Evolutionary conservation across 1,284 basidiomycete genomes (phyloP).

Genomic region (Gymnopus androsaceus): DNA sequence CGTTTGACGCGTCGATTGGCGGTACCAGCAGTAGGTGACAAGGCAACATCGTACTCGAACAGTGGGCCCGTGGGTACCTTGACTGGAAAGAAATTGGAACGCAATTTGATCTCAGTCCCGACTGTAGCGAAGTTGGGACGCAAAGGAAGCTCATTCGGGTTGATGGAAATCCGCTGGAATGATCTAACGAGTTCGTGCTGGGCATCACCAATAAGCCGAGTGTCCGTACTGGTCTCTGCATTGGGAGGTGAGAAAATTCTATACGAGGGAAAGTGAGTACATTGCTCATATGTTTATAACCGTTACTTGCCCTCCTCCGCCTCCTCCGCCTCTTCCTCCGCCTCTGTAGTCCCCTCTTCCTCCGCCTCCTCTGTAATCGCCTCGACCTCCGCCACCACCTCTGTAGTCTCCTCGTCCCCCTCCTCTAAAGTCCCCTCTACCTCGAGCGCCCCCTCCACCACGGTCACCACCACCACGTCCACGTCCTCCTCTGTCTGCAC

Average conservation of each 20-base stretch:
- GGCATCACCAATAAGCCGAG: constrained; percentile 56
- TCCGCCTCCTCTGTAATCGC: constrained; percentile 27
- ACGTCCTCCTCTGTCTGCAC: constrained; percentile 19
- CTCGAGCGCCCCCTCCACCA: constrained; percentile 29
- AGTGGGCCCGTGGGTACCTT: constrained; percentile 60
- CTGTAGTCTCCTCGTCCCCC: constrained; percentile 32
- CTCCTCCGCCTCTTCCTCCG: constrained; percentile 22
- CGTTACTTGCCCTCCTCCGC: constrained; percentile 54
- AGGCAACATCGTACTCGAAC: constrained; percentile 69
- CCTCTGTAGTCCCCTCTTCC: constrained; percentile 33
- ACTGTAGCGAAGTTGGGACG: constrained; percentile 68
- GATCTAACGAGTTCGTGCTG: constrained; percentile 58
- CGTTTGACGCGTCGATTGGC: constrained; percentile 59
- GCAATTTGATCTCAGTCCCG: constrained; percentile 62
- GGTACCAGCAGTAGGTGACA: constrained; percentile 54
- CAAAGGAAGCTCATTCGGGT: constrained; percentile 56
- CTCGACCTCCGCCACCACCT: constrained; percentile 27
- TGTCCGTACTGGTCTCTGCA: constrained; percentile 53
- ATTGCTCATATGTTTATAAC: not conserved
- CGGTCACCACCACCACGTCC: constrained; percentile 30
- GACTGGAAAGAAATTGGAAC: constrained; percentile 77
- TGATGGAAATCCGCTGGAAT: constrained; percentile 45
- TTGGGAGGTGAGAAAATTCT: constrained; percentile 57
- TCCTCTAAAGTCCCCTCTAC: constrained; percentile 30
- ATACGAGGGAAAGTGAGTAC: constrained; percentile 12